Evolutionary conservation across 2,329 filamentous ascomycete genomes (phyloP), one percentile per base, ranked within the genome.

Genomic region (Lachnellula cervina): DNA sequence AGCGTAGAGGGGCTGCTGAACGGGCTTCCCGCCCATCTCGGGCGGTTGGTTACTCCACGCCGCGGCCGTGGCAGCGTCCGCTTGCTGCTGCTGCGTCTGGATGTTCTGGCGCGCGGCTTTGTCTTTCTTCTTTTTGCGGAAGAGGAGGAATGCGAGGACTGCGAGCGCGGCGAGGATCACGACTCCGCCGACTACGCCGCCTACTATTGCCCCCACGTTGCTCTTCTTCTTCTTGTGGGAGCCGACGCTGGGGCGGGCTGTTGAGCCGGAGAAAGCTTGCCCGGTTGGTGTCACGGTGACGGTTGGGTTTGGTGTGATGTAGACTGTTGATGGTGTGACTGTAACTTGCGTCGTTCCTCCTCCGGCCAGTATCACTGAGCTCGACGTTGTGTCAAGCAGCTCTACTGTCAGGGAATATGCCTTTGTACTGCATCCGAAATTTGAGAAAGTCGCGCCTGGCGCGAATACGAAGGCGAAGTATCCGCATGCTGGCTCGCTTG

Each of bases 111-210:
- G 3, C 48, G 45, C 49, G 9, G 50, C 50, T 21, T 44, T 48
- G 13, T 58, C 56, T 35, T 60, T 48, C 35, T 52, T 56, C 8
- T 50, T 37, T 52, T 59, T 62, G 5, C 59, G 56, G 0, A 63
- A 28, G 48, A 56, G 55, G 48, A 58, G 59, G 58, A 59, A 62
- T 19, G 58, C 35, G 0, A 62, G 45, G 42, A 62, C 52, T 13
- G 49, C 54, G 8, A 62, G 6, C 3, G 58, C 17, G 2, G 51
- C 56, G 7, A 60, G 17, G 14, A 62, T 21, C 34, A 52, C 57
- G 8, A 66, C 17, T 5, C 61, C 62, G 13, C 62, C 63, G 23
- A 64, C 51, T 23, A 59, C 60, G 5, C 60, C 62, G 7, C 63
- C 63, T 0, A 59, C 54, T n/a, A 65, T 64, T 2, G 59, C 46